Base-by-base conservation (phyloP, 192 early-diverging fungal species). In the Paraglomus occultum region DNA sequence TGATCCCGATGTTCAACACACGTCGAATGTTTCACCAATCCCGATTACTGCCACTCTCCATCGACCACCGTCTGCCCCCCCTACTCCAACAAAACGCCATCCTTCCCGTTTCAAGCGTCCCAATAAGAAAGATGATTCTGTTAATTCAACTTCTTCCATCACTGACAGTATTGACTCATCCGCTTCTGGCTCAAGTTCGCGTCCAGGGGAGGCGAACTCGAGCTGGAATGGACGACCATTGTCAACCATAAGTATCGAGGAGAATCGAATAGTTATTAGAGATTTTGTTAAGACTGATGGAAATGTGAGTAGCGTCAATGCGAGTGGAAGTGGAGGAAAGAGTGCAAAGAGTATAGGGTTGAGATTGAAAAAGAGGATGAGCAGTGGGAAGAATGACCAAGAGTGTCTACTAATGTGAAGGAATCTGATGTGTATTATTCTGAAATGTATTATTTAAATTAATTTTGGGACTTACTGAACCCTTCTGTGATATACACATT, bases 391-490 rank as follows among this genome's bases (percentile, higher is more conserved):
- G 22, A 47, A 64, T 12, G 43, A 64, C 12, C 18, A 47, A 20
- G 62, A 64, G 17, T 64, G 62, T 47, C 17, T 46, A n/a, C 45
- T 64, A 11, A 64, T 64, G 62, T 64, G 14, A 64, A n/a, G n/a
- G n/a, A n/a, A n/a, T n/a, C n/a, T n/a, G n/a, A n/a, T n/a, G n/a
- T n/a, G n/a, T n/a, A n/a, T n/a, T n/a, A n/a, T n/a, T n/a, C n/a
- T n/a, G n/a, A n/a, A n/a, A n/a, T n/a, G n/a, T n/a, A n/a, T n/a
- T n/a, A n/a, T n/a, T n/a, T n/a, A n/a, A n/a, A n/a, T n/a, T n/a
- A n/a, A n/a, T n/a, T n/a, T n/a, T n/a, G n/a, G n/a, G n/a, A n/a
- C n/a, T n/a, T n/a, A n/a, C n/a, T n/a, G n/a, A n/a, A n/a, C n/a
- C n/a, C n/a, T n/a, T n/a, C n/a, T n/a, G n/a, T n/a, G n/a, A n/a